Base-by-base conservation (phyloP, 139 green algal genomes). In the Asterochloris sp. region DNA sequence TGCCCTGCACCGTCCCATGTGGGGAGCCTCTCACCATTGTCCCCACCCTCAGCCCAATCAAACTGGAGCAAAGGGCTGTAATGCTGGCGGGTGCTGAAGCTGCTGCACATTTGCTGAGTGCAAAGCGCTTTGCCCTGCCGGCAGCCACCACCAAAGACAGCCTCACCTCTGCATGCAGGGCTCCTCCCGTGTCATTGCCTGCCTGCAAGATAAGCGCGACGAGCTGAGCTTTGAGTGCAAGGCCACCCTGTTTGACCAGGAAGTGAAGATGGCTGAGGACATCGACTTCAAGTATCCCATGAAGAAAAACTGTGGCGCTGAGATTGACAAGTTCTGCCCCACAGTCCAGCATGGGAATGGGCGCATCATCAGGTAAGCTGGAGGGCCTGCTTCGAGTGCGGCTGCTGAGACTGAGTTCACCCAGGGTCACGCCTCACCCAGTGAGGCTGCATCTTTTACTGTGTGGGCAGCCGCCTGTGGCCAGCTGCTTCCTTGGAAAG, bases 241-340 rank as follows among this genome's bases (percentile, higher is more conserved):
- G 23, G 88, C 91, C 15, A 89, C 88, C 4, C 87, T 97, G 38
- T 96, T 97, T 83, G 90, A 96, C 69, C 86, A 92, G 62, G 89
- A 96, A 86, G 85, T 94, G 16, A 82, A 81, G 27, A 89, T 96
- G 78, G 88, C 82, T 6, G 87, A 95, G 74, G 90, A 93, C 88
- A 94, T 95, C 38, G 92, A 95, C 87, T 96, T 95, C 89, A 95
- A 96, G 85, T 94, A 88, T 77, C 92, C 92, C 24, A 92, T 98
- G 91, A 95, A 95, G 86, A 66, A 85, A 11, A 91, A 93, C 1
- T 98, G 94, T 82, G 38, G 80, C 0, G 64, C 77, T 23, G 94
- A 97, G 84, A 88, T 95, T 63, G 54, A 89, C 9, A 82, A 81
- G 0, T 93, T 93, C 75, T 98, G 94, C 88, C 88, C 90, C 74